These are phyloP conservation scores for Barnettozyma botsteinii DNA, from an alignment of 805 yeast species.

Conservation along the genomic window DNA sequence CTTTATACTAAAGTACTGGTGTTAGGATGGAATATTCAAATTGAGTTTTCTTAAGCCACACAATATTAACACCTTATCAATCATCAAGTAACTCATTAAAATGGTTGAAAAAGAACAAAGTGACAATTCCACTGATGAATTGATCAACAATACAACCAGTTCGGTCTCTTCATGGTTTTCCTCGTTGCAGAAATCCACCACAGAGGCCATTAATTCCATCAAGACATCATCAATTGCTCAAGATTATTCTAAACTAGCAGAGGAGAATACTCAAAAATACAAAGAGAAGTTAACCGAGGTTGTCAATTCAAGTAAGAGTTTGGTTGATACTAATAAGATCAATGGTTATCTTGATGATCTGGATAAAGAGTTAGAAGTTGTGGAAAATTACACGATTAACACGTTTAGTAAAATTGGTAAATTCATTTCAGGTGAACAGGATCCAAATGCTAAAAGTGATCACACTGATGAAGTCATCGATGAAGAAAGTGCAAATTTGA, in stretches of 20 bases:
- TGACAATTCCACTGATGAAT: too few species aligned
- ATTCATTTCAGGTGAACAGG: slow-evolving; percentile 22
- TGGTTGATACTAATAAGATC: slow-evolving; percentile 34
- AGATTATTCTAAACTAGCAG: slow-evolving; percentile 25
- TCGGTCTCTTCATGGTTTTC: too few species aligned
- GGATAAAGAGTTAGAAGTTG: slow-evolving; percentile 66
- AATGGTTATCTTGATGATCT: slow-evolving; percentile 64
- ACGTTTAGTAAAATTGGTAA: slow-evolving; percentile 52
- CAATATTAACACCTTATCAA: too few species aligned
- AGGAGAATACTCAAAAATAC: slow-evolving; percentile 9
- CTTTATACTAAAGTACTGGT: background rate
- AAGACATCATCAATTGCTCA: background rate
- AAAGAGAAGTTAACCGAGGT: slow-evolving; percentile 27
- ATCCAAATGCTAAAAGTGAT: slow-evolving; percentile 13
- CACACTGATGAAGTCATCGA: slow-evolving; percentile 15
- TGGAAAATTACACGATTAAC: slow-evolving; percentile 65
- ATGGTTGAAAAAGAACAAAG: too few species aligned
- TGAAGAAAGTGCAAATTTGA: slow-evolving; percentile 28
- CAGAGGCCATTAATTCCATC: background rate
- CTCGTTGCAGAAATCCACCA: background rate
- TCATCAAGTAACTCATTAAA: too few species aligned
- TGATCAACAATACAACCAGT: too few species aligned
- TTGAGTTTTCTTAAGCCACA: too few species aligned
- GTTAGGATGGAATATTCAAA: background rate
- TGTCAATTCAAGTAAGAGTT: slow-evolving; percentile 31